These are phyloP conservation scores for Nannochloropsis granulata DNA, from an alignment of 108 stramenopile species.

Conservation along the genomic window DNA sequence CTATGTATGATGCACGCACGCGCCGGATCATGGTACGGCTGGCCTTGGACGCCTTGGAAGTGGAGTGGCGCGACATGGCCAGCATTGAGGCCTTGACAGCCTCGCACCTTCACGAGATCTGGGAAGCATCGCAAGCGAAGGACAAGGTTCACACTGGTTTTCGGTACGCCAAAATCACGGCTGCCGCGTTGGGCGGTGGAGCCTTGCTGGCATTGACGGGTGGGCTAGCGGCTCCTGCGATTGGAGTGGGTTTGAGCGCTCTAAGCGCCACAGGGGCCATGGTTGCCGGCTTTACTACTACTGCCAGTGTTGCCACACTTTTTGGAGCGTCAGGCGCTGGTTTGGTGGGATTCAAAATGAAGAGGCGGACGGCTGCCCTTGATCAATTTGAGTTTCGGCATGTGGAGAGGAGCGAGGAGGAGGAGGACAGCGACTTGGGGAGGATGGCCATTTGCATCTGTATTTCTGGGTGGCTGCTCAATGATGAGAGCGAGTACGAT, in stretches of 20 bases:
- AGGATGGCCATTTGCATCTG: conserved; percentile 15
- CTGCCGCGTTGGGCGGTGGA: conserved; percentile 15
- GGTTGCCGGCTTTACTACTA: conserved; percentile 1
- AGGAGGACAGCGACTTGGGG: not conserved
- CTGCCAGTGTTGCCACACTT: conserved; percentile 7
- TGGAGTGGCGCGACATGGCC: not conserved
- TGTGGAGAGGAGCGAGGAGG: conserved; percentile 1
- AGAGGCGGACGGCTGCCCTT: not conserved
- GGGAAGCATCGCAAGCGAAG: not conserved
- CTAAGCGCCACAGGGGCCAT: not conserved
- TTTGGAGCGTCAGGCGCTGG: conserved; percentile 24
- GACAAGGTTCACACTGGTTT: not conserved
- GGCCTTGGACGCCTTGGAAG: not conserved
- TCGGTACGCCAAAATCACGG: conserved; percentile 9
- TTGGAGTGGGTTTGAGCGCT: conserved; percentile 5
- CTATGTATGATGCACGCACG: conserved; percentile 18
- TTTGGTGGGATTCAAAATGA: conserved; percentile 22
- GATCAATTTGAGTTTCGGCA: not conserved
- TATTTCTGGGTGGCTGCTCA: conserved; percentile 7
- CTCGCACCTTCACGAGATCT: not conserved
- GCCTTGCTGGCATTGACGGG: conserved; percentile 18
- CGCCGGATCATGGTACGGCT: not conserved
- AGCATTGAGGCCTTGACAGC: not conserved
- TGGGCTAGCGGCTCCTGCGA: conserved; percentile 21
- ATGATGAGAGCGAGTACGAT: conserved; percentile 1